Conservation (phyloP, 2,329 filamentous ascomycete species). For the Alternaria sp. region DNA sequence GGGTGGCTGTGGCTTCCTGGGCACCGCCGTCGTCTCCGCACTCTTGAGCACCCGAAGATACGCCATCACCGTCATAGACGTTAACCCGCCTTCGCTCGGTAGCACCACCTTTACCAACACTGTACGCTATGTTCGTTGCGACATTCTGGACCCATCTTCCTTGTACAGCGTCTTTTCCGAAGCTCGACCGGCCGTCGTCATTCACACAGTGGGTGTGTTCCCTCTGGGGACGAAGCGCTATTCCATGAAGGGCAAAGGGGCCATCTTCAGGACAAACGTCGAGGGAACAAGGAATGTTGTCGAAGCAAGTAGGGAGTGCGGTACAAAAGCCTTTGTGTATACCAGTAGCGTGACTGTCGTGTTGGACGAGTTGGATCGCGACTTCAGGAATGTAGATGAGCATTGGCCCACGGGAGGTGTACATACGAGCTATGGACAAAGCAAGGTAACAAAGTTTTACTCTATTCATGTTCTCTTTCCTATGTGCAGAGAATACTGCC, state of each 20-base stretch:
- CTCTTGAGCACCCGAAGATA: constrained; percentile 48
- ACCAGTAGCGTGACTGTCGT: constrained; percentile 89
- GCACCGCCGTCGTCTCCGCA: constrained; percentile 49
- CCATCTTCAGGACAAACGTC: constrained; percentile 85
- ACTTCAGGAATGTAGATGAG: constrained; percentile 87
- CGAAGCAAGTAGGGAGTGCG: constrained; percentile 70
- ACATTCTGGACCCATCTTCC: constrained; percentile 47
- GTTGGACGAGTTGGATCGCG: constrained; percentile 74
- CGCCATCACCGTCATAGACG: constrained; percentile 50
- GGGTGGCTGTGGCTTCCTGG: constrained; percentile 57
- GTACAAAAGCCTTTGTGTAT: constrained; percentile 84
- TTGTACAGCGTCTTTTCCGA: constrained; percentile 61
- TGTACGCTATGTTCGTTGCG: constrained; percentile 47
- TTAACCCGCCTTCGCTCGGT: constrained; percentile 45
- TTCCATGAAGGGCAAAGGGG: constrained; percentile 46
- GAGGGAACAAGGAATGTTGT: constrained; percentile 82
- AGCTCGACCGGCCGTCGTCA: constrained; percentile 78
- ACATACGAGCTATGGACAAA: constrained; percentile 81
- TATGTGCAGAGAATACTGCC: neutral
- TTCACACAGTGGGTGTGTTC: constrained; percentile 77
- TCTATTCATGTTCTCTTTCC: neutral
- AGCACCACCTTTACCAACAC: constrained; percentile 28
- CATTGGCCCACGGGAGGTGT: constrained; percentile 77
- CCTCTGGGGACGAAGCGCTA: constrained; percentile 50
- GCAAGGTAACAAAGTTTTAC: constrained; percentile 67